Percentiles rank a stretch among this genome's conserved stretches.
Conservation (phyloP, 2,329 filamentous ascomycete species). For the Chaetomium olivaceum region DNA sequence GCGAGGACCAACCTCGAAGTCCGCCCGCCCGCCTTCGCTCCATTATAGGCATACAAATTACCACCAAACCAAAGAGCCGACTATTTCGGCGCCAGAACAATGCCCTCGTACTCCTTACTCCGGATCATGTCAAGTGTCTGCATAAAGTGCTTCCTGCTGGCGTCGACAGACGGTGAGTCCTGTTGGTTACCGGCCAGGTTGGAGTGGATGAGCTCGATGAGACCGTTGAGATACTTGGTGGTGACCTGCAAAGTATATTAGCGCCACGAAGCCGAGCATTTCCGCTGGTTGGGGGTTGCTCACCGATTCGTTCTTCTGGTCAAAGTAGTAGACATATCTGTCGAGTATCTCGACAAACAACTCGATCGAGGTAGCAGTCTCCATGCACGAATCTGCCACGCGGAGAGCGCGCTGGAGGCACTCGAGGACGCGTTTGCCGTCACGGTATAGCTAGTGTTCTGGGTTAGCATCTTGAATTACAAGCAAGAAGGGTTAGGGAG, state of each 20-base stretch:
- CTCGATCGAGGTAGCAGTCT: slow-evolving; percentile 94
- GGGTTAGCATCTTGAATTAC: slow-evolving; percentile 20
- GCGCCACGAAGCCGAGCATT: neutral
- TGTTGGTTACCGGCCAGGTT: slow-evolving; percentile 85
- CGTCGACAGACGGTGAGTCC: slow-evolving; percentile 80
- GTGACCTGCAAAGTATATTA: slow-evolving; percentile 59
- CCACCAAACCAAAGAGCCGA: neutral
- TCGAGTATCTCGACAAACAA: slow-evolving; percentile 98
- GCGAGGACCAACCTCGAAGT: neutral
- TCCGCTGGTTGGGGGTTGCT: slow-evolving; percentile 31
- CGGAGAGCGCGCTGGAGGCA: slow-evolving; percentile 92
- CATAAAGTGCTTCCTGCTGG: slow-evolving; percentile 89
- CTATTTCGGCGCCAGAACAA: slow-evolving; percentile 67
- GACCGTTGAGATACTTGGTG: slow-evolving; percentile 94
- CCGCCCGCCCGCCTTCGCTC: no score
- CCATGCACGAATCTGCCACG: slow-evolving; percentile 98
- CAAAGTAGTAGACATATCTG: slow-evolving; percentile 98
- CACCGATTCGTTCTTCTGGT: slow-evolving; percentile 95
- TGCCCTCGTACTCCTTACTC: slow-evolving; percentile 87
- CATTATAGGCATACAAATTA: neutral
- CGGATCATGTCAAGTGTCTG: slow-evolving; percentile 92
- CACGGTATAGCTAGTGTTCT: slow-evolving; percentile 75
- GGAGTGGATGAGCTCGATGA: slow-evolving; percentile 97
- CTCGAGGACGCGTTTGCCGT: slow-evolving; percentile 94
- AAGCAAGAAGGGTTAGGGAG: neutral